Conservation (phyloP, 768 basidiomycete genomes). For the Leccinum fibrillosum region DNA sequence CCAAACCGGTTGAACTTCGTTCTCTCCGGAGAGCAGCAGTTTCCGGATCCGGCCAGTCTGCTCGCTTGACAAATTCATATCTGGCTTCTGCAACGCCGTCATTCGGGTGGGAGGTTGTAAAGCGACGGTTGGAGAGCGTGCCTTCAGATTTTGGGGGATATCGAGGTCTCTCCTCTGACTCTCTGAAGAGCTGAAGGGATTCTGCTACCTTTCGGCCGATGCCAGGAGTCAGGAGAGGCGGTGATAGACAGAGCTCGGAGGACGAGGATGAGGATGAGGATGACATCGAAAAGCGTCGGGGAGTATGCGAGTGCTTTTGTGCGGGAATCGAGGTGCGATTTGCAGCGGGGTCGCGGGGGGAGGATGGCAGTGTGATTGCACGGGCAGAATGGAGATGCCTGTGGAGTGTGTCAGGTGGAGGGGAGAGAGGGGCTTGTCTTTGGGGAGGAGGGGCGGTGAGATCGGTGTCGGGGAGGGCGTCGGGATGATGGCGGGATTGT, state of each 20-base stretch:
- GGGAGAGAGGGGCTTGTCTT: conserved; percentile 20
- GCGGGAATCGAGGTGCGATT: conserved; percentile 6
- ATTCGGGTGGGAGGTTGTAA: conserved; percentile 37
- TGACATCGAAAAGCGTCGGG: conserved; percentile 32
- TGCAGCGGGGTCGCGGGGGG: conserved; percentile 20
- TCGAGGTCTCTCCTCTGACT: conserved; percentile 47
- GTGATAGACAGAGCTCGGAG: conserved; percentile 1
- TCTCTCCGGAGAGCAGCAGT: conserved; percentile 66
- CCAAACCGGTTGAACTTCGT: conserved; percentile 59
- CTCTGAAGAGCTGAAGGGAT: conserved; percentile 78
- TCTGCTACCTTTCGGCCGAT: conserved; percentile 84
- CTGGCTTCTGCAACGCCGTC: conserved; percentile 62
- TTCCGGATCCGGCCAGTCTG: conserved; percentile 84
- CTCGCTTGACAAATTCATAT: conserved; percentile 79
- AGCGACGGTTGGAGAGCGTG: conserved; percentile 29
- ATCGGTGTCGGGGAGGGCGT: background rate
- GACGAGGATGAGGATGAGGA: conserved; percentile 28
- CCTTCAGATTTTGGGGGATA: conserved; percentile 23
- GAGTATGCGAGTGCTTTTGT: conserved; percentile 33
- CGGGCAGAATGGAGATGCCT: conserved; percentile 24
- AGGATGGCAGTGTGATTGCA: conserved; percentile 32
- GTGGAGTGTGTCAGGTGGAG: conserved; percentile 34
- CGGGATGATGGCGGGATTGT: conserved; percentile 1
- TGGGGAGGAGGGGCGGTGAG: background rate
- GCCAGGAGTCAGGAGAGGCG: conserved; percentile 30